phyloP scores from a whole-genome alignment of 2,329 filamentous ascomycete genomes.

The Coleophoma cylindrospora region DNA sequence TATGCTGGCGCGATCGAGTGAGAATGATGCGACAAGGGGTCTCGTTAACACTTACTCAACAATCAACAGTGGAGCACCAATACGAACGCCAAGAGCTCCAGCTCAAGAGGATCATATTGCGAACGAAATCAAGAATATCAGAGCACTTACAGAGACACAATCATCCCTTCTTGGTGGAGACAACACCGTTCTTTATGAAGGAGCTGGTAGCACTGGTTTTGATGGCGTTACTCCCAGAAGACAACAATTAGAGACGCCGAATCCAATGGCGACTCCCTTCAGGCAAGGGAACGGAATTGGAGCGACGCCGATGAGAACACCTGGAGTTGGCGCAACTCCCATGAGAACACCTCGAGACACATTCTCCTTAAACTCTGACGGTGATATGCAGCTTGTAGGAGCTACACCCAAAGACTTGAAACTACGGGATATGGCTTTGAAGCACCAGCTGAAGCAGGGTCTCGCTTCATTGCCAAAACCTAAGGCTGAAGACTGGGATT shows the following conservation, averaged over 20 bases:
- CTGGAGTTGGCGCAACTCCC: slow-evolving; percentile 71
- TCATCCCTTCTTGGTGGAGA: slow-evolving; percentile 91
- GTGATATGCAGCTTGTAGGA: slow-evolving; percentile 59
- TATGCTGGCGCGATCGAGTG: slow-evolving; percentile 66
- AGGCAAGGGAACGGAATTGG: slow-evolving; percentile 60
- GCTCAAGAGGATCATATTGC: slow-evolving; percentile 93
- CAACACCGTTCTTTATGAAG: slow-evolving; percentile 84
- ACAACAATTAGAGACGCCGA: slow-evolving; percentile 83
- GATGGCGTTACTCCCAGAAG: slow-evolving; percentile 77
- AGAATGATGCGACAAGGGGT: slow-evolving; percentile 80
- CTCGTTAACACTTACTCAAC: slow-evolving; percentile 83
- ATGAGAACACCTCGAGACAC: slow-evolving; percentile 84
- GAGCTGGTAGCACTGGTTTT: slow-evolving; percentile 78
- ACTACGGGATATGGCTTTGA: slow-evolving; percentile 63
- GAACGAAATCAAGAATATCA: slow-evolving; percentile 93
- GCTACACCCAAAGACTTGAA: slow-evolving; percentile 75
- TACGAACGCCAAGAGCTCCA: slow-evolving; percentile 85
- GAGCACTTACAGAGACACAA: slow-evolving; percentile 86
- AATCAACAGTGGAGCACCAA: slow-evolving; percentile 77
- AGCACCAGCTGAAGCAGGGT: slow-evolving; percentile 63
- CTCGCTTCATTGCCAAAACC: slow-evolving; percentile 86
- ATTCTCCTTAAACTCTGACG: slow-evolving; percentile 74
- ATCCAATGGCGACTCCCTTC: slow-evolving; percentile 89
- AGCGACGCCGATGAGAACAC: slow-evolving; percentile 57
- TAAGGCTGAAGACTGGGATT: slow-evolving; percentile 90